Conservation (phyloP, 306 rosid species). For the Prunus davidiana region DNA sequence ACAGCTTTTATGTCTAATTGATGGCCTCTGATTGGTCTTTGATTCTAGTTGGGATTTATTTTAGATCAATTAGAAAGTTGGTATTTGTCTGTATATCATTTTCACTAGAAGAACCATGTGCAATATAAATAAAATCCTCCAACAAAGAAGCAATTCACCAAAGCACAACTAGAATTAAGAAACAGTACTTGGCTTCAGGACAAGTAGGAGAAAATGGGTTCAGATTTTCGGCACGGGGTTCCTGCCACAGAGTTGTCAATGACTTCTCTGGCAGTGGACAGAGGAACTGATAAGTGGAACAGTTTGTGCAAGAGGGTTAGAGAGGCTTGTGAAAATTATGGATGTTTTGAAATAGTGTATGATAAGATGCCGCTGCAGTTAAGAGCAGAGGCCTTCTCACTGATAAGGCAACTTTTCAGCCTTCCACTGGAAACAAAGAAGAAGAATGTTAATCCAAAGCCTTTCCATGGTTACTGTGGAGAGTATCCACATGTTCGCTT, state of each 20-base stretch:
- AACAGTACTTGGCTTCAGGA: too few relatives aligned
- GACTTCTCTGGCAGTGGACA: conserved; percentile 10
- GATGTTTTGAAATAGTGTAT: conserved; percentile 1
- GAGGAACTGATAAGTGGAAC: conserved; percentile 30
- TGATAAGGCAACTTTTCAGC: conserved; percentile 5
- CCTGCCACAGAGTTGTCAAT: neutral
- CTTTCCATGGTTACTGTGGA: neutral
- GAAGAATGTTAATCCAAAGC: neutral
- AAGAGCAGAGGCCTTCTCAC: conserved; percentile 6
- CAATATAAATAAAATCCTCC: too few relatives aligned
- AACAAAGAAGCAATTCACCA: too few relatives aligned
- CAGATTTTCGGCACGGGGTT: neutral
- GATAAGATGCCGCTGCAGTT: neutral
- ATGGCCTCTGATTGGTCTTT: too few relatives aligned
- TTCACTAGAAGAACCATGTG: too few relatives aligned
- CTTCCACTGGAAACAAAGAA: conserved; percentile 3
- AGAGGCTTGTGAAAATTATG: conserved; percentile 45
- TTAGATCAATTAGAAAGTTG: too few relatives aligned
- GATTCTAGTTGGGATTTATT: too few relatives aligned
- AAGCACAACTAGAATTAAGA: too few relatives aligned
- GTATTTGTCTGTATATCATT: too few relatives aligned
- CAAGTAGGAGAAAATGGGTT: neutral
- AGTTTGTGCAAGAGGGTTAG: conserved; percentile 35
- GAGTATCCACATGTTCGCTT: neutral
- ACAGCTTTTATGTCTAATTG: too few relatives aligned